A percentile compares a stretch with the other conserved stretches of the same genome.
These are phyloP conservation scores for Malassezia obtusa DNA, from an alignment of 1,284 basidiomycete species.

Conservation along the genomic window DNA sequence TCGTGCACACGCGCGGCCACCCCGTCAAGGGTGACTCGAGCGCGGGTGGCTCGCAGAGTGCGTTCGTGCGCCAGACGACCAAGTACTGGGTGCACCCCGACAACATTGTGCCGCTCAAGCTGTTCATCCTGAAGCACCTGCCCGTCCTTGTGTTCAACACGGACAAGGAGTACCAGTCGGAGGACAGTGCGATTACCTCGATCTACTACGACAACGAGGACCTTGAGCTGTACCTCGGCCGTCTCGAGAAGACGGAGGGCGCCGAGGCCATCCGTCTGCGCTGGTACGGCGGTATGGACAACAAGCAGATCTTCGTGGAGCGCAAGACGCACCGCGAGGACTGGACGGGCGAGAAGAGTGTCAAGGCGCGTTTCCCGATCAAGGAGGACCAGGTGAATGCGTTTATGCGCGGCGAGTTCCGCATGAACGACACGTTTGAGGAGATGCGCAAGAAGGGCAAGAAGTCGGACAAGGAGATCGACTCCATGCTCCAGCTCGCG, in stretches of 20 bases:
- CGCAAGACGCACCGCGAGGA: conserved; percentile 98
- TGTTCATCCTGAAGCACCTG: conserved; percentile 83
- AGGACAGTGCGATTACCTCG: conserved; percentile 74
- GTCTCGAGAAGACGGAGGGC: conserved; percentile 95
- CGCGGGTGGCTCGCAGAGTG: conserved; percentile 88
- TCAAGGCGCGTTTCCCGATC: conserved; percentile 94
- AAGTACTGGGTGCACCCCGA: conserved; percentile 84
- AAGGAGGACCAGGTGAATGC: conserved; percentile 91
- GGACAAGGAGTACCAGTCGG: conserved; percentile 81
- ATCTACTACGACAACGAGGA: conserved; percentile 92
- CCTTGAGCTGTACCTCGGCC: conserved; percentile 91
- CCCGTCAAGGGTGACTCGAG: conserved; percentile 85
- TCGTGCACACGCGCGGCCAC: conserved; percentile 88
- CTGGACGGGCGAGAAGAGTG: conserved; percentile 98
- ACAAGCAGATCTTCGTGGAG: conserved; percentile 81
- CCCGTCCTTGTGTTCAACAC: conserved; percentile 71
- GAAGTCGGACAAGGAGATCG: conserved; percentile 85
- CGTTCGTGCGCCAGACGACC: conserved; percentile 92
- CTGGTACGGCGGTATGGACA: conserved; percentile 87
- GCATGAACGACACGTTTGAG: conserved; percentile 88
- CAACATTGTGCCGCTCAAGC: conserved; percentile 84
- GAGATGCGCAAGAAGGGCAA: conserved; percentile 79
- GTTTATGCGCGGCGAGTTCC: conserved; percentile 79
- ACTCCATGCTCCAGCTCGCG: conserved; percentile 89
- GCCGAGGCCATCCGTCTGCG: conserved; percentile 90